Conservation (phyloP, 2,329 filamentous ascomycete species). For the Acrocalymma vagum region DNA sequence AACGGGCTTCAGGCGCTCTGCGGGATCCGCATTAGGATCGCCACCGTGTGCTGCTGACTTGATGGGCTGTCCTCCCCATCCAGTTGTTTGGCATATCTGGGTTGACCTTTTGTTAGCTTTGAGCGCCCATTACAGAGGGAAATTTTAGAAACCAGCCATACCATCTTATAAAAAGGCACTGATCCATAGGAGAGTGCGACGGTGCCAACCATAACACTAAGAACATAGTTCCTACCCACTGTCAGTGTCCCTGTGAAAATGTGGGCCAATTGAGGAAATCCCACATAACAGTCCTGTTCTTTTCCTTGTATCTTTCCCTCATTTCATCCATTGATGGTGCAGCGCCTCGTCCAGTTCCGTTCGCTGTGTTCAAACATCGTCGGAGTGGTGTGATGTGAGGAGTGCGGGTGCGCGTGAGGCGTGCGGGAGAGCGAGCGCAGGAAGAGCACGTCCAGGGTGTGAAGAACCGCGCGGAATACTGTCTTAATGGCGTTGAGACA, state of each 20-base stretch:
- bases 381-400: slow-evolving; percentile 25
- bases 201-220: slow-evolving; percentile 81
- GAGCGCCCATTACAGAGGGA: background rate
- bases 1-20: slow-evolving; percentile 81
- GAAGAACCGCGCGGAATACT: slow-evolving; percentile 20
- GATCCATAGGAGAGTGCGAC: slow-evolving; percentile 84
- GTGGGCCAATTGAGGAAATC: background rate
- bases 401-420: slow-evolving; percentile 24
- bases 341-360: slow-evolving; percentile 38
- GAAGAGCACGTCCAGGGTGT: slow-evolving; percentile 48
- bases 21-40: slow-evolving; percentile 67
- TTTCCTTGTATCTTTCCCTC: slow-evolving; percentile 69
- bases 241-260: slow-evolving; percentile 12
- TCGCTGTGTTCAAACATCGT: slow-evolving; percentile 44
- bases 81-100: slow-evolving; percentile 83
- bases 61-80: slow-evolving; percentile 93
- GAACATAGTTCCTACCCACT: slow-evolving; percentile 70
- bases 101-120: slow-evolving; percentile 9
- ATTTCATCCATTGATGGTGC: slow-evolving; percentile 70
- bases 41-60: slow-evolving; percentile 76
- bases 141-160: slow-evolving; percentile 44
- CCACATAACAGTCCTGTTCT: slow-evolving; percentile 74
- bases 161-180: slow-evolving; percentile 89
- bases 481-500: slow-evolving; percentile 28
- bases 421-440: slow-evolving; percentile 40